Evolutionary conservation across 2,329 filamentous ascomycete genomes (phyloP), one percentile per base, ranked within the genome.

Genomic region (Penicillium sp.): DNA sequence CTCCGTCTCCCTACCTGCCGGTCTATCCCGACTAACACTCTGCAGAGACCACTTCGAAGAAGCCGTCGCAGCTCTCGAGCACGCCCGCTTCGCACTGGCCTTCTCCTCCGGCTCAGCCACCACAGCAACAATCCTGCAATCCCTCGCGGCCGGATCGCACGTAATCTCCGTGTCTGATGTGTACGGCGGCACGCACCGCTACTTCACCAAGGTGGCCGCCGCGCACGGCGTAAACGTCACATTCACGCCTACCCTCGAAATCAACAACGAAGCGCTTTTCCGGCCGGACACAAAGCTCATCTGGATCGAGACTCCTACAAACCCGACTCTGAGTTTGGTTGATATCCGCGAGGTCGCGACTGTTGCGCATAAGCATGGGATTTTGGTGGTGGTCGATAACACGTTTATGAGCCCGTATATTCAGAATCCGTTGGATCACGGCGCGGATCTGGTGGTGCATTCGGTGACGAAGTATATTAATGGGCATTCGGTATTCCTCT

Each of bases 381-480:
- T 97, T 67, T 81, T 90, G 70, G 94, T 99, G 45, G 94, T 99
- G n/a, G 94, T 99, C 43, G 94, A 99, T 80, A 99, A 99, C 80
- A 99, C 94, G 20, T 99, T 99, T 81, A 81, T 97, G 70, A 93
- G 89, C 60, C 94, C 94, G 30, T 99, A 97, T 73, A 83, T 99
- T 48, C 94, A 99, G 78, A 97, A 96, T 76, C 94, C 94, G 3
- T 85, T 99, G 56, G 88, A 95, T 70, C 90, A 93, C 71, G 94
- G 94, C 65, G 94, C 94, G 64, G 94, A 99, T 74, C 92, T 97
- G 62, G 93, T 97, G 64, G 89, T 97, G 45, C 93, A 97, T 81
- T 92, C 87, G 55, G 94, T 99, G 56, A 99, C 94, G 46, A 99
- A 99, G 79, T 99, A 97, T 78, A 97, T 99, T 79, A 97, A 97